phyloP scores from a whole-genome alignment of 345 rosid species.

The Rhodamnia rubescens region DNA sequence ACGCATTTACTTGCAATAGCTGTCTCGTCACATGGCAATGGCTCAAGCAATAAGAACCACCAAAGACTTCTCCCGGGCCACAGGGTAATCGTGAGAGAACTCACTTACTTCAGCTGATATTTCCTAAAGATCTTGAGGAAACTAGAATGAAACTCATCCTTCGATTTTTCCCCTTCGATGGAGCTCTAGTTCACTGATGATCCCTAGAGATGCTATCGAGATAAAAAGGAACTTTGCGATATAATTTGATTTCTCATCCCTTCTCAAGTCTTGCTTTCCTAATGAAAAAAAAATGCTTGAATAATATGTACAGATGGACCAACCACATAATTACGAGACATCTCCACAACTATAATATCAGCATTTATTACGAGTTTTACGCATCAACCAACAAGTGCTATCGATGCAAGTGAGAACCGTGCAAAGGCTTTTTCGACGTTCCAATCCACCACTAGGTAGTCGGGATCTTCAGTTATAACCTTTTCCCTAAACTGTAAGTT shows the following conservation, averaged over 20 bases:
- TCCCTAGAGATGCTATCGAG: not conserved
- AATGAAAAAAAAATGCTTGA: not conserved
- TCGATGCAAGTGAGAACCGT: not conserved
- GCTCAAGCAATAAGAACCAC: not conserved
- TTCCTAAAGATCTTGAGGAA: not conserved
- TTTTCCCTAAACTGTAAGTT: not conserved
- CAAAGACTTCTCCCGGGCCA: not conserved
- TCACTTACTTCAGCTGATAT: not conserved
- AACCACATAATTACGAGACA: not conserved
- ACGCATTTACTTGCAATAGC: not conserved
- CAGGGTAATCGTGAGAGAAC: not conserved
- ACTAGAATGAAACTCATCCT: not conserved
- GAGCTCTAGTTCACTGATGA: not conserved
- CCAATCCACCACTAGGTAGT: not conserved
- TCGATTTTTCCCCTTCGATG: not conserved
- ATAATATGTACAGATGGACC: not conserved
- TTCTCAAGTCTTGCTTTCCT: not conserved
- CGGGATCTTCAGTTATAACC: not conserved
- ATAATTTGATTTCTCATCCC: not conserved
- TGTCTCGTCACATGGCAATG: not conserved
- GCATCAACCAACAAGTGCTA: not conserved
- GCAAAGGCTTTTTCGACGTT: not conserved
- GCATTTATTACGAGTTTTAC: not conserved
- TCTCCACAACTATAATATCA: not conserved
- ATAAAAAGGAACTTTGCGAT: not conserved